Base-by-base conservation (phyloP, 805 yeast species). In the Saccharomycopsis malanga region DNA sequence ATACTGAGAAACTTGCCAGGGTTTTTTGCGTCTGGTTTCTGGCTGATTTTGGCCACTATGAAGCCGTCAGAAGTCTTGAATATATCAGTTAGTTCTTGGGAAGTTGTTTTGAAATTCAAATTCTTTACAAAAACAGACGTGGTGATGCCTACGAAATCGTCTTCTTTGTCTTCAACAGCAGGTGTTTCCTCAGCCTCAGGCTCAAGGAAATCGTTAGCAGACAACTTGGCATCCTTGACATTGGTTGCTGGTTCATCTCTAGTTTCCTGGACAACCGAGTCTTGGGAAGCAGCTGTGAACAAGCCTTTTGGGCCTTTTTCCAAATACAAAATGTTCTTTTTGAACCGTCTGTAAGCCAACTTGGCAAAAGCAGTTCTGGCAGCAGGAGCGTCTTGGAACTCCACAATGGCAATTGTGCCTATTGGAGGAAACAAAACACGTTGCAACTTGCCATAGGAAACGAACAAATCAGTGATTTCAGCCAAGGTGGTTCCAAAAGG, bases 361-460 rank as follows among this genome's bases (percentile, higher is more conserved):
- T 87, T 87, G 24, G 85, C 72, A 62, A 93, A 93, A 1, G 98
- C 98, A 3, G 86, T 72, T 65, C 97, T 80, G 2, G 94, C 98
- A 39, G 83, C 71, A 12, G 95, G 83, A 2, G 80, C 67, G 61
- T 85, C 91, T 57, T 88, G 72, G 64, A 81, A 89, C 64, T 91
- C 96, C 7, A 93, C 81, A 59, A 93, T 84, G 10, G 98, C 97
- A 57, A 93, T 87, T 0, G 96, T 88, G 7, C 97, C 98, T 4
- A 94, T 84, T 4, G 96, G 96, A 14, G 98, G 98, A 87, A 93
- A 85, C 53, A 93, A 66, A 15, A 88, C 71, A 56, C 96, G 74
- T 53, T 78, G 79, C 23, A 93, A 58, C 53, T 83, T 83, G 45
- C 98, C 98, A 63, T 76, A 79, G 34, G 81, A 81, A 2, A 82